Evolutionary conservation across 2,329 filamentous ascomycete genomes (phyloP).

Genomic region (Claviceps paspali): DNA sequence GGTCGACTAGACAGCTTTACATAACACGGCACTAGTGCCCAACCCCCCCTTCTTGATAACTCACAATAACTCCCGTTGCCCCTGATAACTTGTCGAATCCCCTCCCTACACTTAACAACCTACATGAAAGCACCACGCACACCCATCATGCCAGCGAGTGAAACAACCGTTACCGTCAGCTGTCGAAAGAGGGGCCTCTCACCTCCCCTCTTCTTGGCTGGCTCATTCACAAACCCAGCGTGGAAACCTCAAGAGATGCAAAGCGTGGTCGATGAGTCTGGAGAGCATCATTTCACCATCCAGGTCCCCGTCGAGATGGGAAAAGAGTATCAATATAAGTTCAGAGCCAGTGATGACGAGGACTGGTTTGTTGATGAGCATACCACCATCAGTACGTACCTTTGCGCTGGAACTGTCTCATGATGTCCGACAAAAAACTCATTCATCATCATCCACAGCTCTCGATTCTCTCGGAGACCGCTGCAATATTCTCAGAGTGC

Average conservation of each 20-base stretch:
- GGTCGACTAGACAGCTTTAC: too few species aligned
- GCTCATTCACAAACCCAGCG: slow-evolving; percentile 49
- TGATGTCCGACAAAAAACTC: too few species aligned
- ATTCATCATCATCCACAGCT: slow-evolving; percentile 1
- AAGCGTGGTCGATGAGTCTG: slow-evolving; percentile 30
- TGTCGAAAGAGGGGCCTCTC: slow-evolving; percentile 43
- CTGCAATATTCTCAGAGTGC: slow-evolving; percentile 9
- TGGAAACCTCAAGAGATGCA: slow-evolving; percentile 57
- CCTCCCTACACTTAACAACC: too few species aligned
- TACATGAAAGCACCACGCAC: too few species aligned
- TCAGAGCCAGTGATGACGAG: slow-evolving; percentile 49
- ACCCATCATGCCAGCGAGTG: slow-evolving; percentile 10
- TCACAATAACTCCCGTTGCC: too few species aligned
- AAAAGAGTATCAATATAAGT: slow-evolving; percentile 58
- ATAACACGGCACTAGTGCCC: too few species aligned
- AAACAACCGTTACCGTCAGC: slow-evolving; percentile 38
- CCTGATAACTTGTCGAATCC: too few species aligned
- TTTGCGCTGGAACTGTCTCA: not conserved
- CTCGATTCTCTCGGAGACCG: slow-evolving; percentile 5
- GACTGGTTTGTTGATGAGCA: slow-evolving; percentile 57
- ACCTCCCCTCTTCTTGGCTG: slow-evolving; percentile 57
- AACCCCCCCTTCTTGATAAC: too few species aligned
- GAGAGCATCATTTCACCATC: slow-evolving; percentile 43
- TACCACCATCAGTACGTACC: slow-evolving; percentile 36
- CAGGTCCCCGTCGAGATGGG: slow-evolving; percentile 38